Conservation (phyloP, 2,329 filamentous ascomycete genomes). For the Colletotrichum liriopes region DNA sequence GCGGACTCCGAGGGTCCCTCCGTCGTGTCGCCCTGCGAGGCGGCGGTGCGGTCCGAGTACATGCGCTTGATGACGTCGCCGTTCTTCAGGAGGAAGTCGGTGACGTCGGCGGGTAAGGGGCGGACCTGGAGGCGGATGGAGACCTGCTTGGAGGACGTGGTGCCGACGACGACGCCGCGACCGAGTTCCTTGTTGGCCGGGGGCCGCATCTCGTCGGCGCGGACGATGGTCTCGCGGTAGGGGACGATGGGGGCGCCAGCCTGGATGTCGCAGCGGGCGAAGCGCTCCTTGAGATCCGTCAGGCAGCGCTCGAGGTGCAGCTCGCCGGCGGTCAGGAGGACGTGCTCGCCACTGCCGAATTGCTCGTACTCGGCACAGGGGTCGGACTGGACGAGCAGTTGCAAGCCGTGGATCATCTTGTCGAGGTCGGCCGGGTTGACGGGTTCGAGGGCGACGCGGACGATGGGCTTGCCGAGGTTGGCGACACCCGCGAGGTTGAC, state of each 20-base stretch:
- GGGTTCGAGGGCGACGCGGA: conserved; percentile 95
- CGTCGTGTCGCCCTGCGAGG: conserved; percentile 53
- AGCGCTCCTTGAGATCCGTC: conserved; percentile 92
- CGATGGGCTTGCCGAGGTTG: conserved; percentile 89
- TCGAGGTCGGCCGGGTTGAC: conserved; percentile 90
- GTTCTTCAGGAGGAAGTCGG: conserved; percentile 89
- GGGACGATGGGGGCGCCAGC: conserved; percentile 95
- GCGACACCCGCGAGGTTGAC: conserved; percentile 91
- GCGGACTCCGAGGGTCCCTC: conserved; percentile 43
- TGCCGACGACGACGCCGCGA: conserved; percentile 81
- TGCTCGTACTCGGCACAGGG: conserved; percentile 97
- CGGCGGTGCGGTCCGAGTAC: conserved; percentile 76
- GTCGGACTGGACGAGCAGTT: conserved; percentile 92
- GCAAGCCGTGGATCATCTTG: conserved; percentile 93
- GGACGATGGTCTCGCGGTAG: conserved; percentile 92
- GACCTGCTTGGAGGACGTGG: conserved; percentile 89
- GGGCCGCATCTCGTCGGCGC: conserved; percentile 91
- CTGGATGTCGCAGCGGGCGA: conserved; percentile 94
- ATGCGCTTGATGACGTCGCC: conserved; percentile 83
- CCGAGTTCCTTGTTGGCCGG: conserved; percentile 89
- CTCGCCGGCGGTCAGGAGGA: conserved; percentile 93
- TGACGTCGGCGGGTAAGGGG: conserved; percentile 84
- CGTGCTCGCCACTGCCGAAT: conserved; percentile 93
- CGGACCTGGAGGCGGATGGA: conserved; percentile 82
- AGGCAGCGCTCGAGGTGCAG: conserved; percentile 94